Base-by-base conservation (phyloP, 2,329 filamentous ascomycete species). In the Thermothelomyces thermophilus region DNA sequence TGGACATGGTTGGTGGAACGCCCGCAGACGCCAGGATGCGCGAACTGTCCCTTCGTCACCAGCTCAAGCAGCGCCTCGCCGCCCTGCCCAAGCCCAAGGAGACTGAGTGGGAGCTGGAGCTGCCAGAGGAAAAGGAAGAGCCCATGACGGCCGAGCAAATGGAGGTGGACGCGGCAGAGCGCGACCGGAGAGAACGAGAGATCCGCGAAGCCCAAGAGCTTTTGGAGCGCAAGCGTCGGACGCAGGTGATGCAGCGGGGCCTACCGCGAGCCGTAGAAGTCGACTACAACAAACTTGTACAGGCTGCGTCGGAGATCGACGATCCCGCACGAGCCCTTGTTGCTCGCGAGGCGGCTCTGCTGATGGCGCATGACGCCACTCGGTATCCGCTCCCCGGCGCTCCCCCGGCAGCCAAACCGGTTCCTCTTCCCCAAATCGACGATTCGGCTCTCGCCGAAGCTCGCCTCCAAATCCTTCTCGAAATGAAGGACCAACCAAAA, bases 21-120 rank as follows among this genome's bases (percentile, higher is more conserved):
- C 87, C 89, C 3, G 79, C 80, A 37, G 90, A 96, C 52, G 70
- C 90, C 24, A 85, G 79, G 60, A 70, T 86, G 59, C 80, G 81
- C 19, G 84, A 95, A 54, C 73, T 84, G 52, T 81, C 83, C 5
- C 67, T 83, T 57, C 83, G 83, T 37, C 77, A 80, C 53, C 80
- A 84, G 55, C 72, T 98, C 6, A 81, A 81, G 52, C 76, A 79
- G 44, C 80, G 85, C 36, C 78, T 98, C n/a, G 79, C 88, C 4
- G 82, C 87, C 19, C 75, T 98, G 14, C 93, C 93, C 1, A 94
- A 87, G 63, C 93, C 93, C 0, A 96, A 95, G 63, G 89, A 95
- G 63, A 86, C 82, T 0, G 90, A 96, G 58, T 97, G 88, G 85
- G 93, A 97, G 59, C 80, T 97, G 40, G 91, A 96, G 64, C 71